Percentiles rank a stretch among this genome's conserved stretches.
These are phyloP conservation scores for Emericellopsis terricola DNA, from an alignment of 495 filamentous ascomycete species.

Conservation along the genomic window DNA sequence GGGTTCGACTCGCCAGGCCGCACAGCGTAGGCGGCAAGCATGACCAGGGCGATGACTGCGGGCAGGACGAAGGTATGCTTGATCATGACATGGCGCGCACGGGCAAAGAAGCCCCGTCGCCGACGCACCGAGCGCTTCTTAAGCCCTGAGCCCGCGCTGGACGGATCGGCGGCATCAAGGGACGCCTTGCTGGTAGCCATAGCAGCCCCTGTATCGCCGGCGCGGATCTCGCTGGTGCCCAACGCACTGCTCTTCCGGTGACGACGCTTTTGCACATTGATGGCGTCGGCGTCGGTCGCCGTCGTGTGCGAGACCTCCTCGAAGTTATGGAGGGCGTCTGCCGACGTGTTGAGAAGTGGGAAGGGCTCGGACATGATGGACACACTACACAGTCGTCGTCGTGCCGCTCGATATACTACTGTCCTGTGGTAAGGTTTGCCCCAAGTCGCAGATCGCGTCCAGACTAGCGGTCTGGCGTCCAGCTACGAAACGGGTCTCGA, in stretches of 20 bases:
- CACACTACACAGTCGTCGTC: neutral
- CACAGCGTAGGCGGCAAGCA: slow-evolving; percentile 51
- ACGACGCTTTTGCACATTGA: slow-evolving; percentile 10
- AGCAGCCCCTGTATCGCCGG: slow-evolving; percentile 29
- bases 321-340: slow-evolving; percentile 19
- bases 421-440: too few species aligned
- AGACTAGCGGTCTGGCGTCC: too few species aligned
- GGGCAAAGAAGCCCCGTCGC: slow-evolving; percentile 42
- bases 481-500: too few species aligned
- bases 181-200: slow-evolving; percentile 23
- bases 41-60: slow-evolving; percentile 44
- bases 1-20: slow-evolving; percentile 74
- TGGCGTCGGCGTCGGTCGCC: slow-evolving; percentile 11
- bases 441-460: too few species aligned
- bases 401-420: neutral
- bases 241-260: slow-evolving; percentile 30
- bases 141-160: too few species aligned
- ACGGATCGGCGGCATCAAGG: slow-evolving; percentile 6
- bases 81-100: slow-evolving; percentile 45
- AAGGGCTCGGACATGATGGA: slow-evolving; percentile 24
- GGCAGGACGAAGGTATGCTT: slow-evolving; percentile 73
- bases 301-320: too few species aligned
- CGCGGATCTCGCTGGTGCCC: slow-evolving; percentile 21
- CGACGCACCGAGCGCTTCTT: slow-evolving; percentile 34
- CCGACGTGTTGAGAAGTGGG: slow-evolving; percentile 22